phyloP scores from a whole-genome alignment of 1,284 basidiomycete species.

The Pisolithus thermaeus region DNA sequence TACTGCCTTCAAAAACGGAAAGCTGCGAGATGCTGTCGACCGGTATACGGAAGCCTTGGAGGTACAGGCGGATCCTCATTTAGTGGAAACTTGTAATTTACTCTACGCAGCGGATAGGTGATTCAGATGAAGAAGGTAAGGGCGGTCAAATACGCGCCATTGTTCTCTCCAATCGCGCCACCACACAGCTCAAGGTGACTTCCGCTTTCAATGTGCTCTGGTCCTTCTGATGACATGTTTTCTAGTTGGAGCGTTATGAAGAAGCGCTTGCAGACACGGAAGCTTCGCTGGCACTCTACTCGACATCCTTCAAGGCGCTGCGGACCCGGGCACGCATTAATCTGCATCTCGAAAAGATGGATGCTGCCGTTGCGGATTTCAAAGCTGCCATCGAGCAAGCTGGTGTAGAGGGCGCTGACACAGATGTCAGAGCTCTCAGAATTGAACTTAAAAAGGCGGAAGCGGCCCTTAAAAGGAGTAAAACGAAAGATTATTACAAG shows the following conservation, averaged over 20 bases:
- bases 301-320: conserved; percentile 77
- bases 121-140: conserved; percentile 57
- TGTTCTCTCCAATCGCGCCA: conserved; percentile 79
- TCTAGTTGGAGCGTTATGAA: conserved; percentile 55
- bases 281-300: conserved; percentile 57
- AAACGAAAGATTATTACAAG: conserved; percentile 83
- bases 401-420: conserved; percentile 49
- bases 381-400: conserved; percentile 70
- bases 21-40: conserved; percentile 57
- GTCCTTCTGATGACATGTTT: conserved; percentile 8
- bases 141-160: conserved; percentile 77
- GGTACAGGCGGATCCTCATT: conserved; percentile 27
- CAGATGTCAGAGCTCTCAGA: conserved; percentile 58
- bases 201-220: neutral
- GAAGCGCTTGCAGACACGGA: conserved; percentile 71
- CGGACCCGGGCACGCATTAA: conserved; percentile 80
- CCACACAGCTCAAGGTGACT: conserved; percentile 67
- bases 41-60: conserved; percentile 70
- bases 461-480: conserved; percentile 71
- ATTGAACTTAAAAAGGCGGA: conserved; percentile 74
- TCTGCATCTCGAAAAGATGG: conserved; percentile 70
- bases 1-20: conserved; percentile 61
- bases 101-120: conserved; percentile 48
- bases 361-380: conserved; percentile 72
- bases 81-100: neutral